Evolutionary conservation across 345 rosid species (phyloP).

Genomic region (Pelargonium nanum): DNA sequence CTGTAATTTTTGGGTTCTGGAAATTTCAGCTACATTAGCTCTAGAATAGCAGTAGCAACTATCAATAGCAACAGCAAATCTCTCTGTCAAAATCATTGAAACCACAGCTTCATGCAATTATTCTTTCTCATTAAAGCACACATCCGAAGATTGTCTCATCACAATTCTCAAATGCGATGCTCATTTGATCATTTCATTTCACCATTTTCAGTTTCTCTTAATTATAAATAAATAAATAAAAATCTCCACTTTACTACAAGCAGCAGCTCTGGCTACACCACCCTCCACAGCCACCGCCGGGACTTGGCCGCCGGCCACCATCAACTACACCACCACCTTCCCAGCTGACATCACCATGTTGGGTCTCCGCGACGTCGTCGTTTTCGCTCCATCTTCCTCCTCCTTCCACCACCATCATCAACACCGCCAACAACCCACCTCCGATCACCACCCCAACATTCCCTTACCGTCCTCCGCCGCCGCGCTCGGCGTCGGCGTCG

Average conservation of each 20-base stretch:
- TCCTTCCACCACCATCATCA: slow-evolving; percentile 14
- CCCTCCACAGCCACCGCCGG: neutral
- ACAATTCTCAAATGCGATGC: neutral
- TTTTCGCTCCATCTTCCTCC: slow-evolving; percentile 37
- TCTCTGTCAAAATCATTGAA: neutral
- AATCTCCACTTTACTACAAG: neutral
- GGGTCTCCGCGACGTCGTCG: slow-evolving; percentile 52
- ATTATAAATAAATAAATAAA: no score
- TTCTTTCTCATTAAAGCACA: no score
- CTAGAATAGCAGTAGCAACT: neutral
- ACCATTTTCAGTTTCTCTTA: neutral
- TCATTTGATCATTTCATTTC: no score
- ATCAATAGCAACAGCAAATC: neutral
- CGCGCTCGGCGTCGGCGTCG: slow-evolving; percentile 21
- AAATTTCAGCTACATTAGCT: neutral
- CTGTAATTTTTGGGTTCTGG: no score
- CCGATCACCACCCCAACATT: slow-evolving; percentile 12
- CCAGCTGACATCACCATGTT: slow-evolving; percentile 37
- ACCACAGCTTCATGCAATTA: neutral
- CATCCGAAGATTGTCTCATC: neutral
- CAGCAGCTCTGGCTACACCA: neutral
- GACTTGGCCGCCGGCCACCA: slow-evolving; percentile 15
- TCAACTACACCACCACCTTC: slow-evolving; percentile 9
- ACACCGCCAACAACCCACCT: slow-evolving; percentile 11
- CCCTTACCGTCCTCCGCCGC: slow-evolving; percentile 10